Percentiles rank a stretch among this genome's conserved stretches.
phyloP scores from a whole-genome alignment of 139 green algal genomes.

The Haematococcus lacustris region DNA sequence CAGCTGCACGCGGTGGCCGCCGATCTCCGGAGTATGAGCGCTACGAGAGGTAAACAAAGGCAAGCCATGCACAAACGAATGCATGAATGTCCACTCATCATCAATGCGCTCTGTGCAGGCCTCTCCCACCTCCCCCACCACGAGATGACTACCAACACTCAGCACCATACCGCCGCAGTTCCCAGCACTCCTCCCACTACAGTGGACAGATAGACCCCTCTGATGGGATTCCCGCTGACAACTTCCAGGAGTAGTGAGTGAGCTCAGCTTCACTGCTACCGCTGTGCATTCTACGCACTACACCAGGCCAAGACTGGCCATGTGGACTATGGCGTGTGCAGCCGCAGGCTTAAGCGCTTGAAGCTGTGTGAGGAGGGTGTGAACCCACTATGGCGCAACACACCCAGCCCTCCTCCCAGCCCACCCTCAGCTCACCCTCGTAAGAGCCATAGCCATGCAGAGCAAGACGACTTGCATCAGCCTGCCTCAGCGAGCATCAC shows the following conservation, averaged over 20 bases:
- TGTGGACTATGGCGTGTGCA: too few species aligned
- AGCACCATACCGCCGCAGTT: neutral
- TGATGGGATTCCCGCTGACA: slow-evolving; percentile 25
- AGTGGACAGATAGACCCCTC: neutral
- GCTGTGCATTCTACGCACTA: neutral
- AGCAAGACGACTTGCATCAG: too few species aligned
- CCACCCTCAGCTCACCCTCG: too few species aligned
- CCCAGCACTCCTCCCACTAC: neutral
- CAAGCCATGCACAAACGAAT: too few species aligned
- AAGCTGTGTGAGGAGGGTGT: slow-evolving; percentile 54
- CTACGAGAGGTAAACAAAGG: too few species aligned
- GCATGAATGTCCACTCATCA: too few species aligned
- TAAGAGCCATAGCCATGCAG: neutral
- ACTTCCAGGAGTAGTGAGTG: slow-evolving; percentile 34
- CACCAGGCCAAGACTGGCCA: too few species aligned
- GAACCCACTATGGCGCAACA: slow-evolving; percentile 59
- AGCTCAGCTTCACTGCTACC: neutral
- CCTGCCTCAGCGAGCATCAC: too few species aligned
- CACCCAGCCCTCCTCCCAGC: slow-evolving; percentile 51
- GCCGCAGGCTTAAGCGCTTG: slow-evolving; percentile 58
- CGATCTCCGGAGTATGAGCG: too few species aligned
- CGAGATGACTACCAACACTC: neutral
- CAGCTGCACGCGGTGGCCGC: too few species aligned
- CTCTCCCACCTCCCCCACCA: slow-evolving; percentile 4
- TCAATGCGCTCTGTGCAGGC: too few species aligned